Evolutionary conservation across 495 filamentous ascomycete species (phyloP), one percentile per base, ranked within the genome.

Genomic region (Penicillium coprophilum): DNA sequence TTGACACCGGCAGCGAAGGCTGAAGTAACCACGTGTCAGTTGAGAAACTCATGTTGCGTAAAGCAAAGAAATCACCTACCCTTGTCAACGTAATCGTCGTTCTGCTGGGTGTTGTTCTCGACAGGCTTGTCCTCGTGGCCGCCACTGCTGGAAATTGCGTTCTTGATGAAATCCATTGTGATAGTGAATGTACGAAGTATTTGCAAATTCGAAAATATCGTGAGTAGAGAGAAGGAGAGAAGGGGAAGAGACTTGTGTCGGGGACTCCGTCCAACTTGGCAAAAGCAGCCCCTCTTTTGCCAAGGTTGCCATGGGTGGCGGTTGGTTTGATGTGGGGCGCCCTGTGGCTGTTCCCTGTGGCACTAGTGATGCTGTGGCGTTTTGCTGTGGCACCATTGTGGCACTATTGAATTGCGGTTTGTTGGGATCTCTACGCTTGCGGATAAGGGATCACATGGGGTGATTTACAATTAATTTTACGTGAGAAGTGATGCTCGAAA

Each of bases 131-230:
- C 12, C 28, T 32, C 43, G 2, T 46, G 28, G 24, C 53, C 43
- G 34, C 23, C 17, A 21, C 34, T 23, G 9, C 23, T 39, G 6
- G 44, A 31, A 10, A 34, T 31, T 47, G 53, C 53, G 2, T 55
- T 47, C 53, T 55, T 55, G 31, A 55, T 24, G 53, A 55, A 55
- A 46, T 55, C 53, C 53, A 55, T 55, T 15, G 7, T 47, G 52
- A 23, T 23, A 6, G 27, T 47, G 11, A 24, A 4, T 28, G 23
- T 46, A 1, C 3, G 8, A 17, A 38, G n/a, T 38, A 17, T 38
- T 38, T 38, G 15, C 2, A 6, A 17, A 38, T n/a, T 28, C 15
- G 13, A 17, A 47, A 12, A 31, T 30, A 15, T 12, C 1, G 2
- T 27, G 41, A 13, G 45, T 31, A 17, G 15, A 19, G 15, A 47